phyloP scores from a whole-genome alignment of 1,139 yeast species.

The Candida glucosophila region DNA sequence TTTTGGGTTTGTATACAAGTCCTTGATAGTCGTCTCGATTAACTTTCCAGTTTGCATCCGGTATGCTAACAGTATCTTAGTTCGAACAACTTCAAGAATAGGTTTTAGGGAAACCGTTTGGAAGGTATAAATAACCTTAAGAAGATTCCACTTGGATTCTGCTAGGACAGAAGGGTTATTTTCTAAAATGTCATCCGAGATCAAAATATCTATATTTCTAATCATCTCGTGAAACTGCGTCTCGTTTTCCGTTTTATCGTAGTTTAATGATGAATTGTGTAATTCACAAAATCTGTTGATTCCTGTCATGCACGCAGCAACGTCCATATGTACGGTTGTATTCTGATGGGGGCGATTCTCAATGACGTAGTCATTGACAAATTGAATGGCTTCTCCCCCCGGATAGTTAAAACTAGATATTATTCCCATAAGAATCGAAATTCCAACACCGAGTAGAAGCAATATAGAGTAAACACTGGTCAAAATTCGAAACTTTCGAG shows the following conservation, averaged over 20 bases:
- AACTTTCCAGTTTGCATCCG: too few relatives aligned
- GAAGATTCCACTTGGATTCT: too few relatives aligned
- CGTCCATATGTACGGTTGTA: conserved; percentile 59
- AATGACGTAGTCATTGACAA: conserved; percentile 31
- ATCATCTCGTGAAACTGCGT: conserved; percentile 32
- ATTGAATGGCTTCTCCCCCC: conserved; percentile 68
- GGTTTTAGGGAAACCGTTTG: too few relatives aligned
- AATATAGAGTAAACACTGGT: conserved; percentile 19
- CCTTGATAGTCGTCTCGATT: too few relatives aligned
- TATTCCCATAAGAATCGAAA: conserved; percentile 47
- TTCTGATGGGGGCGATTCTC: too few relatives aligned
- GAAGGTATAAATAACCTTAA: too few relatives aligned
- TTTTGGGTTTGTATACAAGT: too few relatives aligned
- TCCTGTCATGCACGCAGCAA: conserved; percentile 84
- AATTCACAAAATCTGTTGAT: conserved; percentile 65
- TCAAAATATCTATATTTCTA: conserved; percentile 51
- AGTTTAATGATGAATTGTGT: conserved; percentile 34
- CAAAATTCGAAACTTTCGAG: conserved; percentile 20
- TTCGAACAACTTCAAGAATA: too few relatives aligned
- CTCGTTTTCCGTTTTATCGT: conserved; percentile 67
- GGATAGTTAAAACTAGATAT: conserved; percentile 78
- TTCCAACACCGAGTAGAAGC: conserved; percentile 21
- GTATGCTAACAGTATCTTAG: too few relatives aligned
- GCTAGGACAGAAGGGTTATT: too few relatives aligned
- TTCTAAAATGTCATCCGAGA: too few relatives aligned